Conservation (phyloP, 129 eudicot genomes). For the Deinandra increscens region DNA sequence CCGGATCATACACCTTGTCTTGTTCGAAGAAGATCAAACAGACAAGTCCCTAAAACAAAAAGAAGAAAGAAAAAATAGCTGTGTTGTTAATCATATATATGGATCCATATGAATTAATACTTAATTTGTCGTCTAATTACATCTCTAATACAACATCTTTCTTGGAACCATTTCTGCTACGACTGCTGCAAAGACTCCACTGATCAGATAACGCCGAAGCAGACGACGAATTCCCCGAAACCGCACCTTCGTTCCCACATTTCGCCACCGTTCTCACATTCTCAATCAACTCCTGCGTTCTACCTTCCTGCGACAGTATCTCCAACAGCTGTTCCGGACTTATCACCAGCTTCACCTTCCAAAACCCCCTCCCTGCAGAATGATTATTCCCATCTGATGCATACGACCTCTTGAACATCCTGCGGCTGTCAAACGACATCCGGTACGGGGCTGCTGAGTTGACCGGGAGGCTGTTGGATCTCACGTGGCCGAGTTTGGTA, state of each 20-base stretch:
- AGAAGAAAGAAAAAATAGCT: too few relatives aligned
- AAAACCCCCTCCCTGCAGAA: conserved; percentile 26
- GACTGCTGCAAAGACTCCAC: conserved; percentile 48
- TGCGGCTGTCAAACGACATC: conserved; percentile 71
- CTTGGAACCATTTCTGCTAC: conserved; percentile 40
- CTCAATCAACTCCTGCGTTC: conserved; percentile 44
- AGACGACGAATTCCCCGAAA: conserved; percentile 33
- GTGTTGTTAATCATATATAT: too few relatives aligned
- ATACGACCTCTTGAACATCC: conserved; percentile 40
- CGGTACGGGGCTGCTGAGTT: conserved; percentile 48
- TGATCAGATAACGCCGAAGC: conserved; percentile 41
- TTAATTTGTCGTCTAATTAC: too few relatives aligned
- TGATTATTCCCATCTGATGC: conserved; percentile 14
- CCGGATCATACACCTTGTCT: too few relatives aligned
- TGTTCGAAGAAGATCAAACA: too few relatives aligned
- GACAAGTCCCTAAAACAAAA: too few relatives aligned
- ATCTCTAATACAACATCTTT: conserved; percentile 41
- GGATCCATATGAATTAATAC: too few relatives aligned
- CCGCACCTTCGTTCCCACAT: conserved; percentile 29
- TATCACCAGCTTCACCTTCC: conserved; percentile 45
- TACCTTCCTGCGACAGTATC: conserved; percentile 37
- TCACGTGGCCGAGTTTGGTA: conserved; percentile 45
- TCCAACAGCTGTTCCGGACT: conserved; percentile 41
- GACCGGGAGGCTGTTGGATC: conserved; percentile 61
- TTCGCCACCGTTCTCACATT: conserved; percentile 41